A percentile compares a stretch with the other conserved stretches of the same genome.
Evolutionary conservation across 2,329 filamentous ascomycete genomes (phyloP).

Genomic region (Lojkania enalia): DNA sequence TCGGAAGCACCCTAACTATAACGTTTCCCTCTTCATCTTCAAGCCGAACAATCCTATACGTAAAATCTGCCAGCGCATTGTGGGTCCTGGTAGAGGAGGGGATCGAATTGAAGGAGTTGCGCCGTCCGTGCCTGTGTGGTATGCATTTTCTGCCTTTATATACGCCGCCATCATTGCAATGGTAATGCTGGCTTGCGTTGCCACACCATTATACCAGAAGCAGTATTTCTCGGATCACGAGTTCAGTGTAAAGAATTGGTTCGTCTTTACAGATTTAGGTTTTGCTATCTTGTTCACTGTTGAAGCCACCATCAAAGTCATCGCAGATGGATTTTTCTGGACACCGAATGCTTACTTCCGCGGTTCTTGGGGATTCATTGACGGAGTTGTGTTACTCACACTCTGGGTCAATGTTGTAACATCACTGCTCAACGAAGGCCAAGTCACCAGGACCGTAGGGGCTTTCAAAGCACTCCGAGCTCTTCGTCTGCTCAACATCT

Average conservation of each 20-base stretch:
- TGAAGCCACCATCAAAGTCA: slow-evolving; percentile 87
- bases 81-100: slow-evolving; percentile 84
- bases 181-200: slow-evolving; percentile 94
- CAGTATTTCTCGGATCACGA: slow-evolving; percentile 70
- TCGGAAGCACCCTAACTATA: slow-evolving; percentile 83
- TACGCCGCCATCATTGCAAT: slow-evolving; percentile 94
- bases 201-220: slow-evolving; percentile 91
- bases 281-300: slow-evolving; percentile 86
- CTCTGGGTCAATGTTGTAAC: slow-evolving; percentile 94
- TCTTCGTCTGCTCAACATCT: slow-evolving; percentile 88
- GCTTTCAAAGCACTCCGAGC: slow-evolving; percentile 97
- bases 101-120: slow-evolving; percentile 88
- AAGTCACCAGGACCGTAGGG: slow-evolving; percentile 85
- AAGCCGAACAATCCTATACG: slow-evolving; percentile 75
- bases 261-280: slow-evolving; percentile 88
- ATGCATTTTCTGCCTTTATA: slow-evolving; percentile 88
- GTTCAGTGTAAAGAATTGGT: slow-evolving; percentile 78
- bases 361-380: slow-evolving; percentile 95
- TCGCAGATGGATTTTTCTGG: slow-evolving; percentile 94
- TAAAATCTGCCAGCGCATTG: slow-evolving; percentile 81
- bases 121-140: slow-evolving; percentile 89
- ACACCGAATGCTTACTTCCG: slow-evolving; percentile 97
- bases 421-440: slow-evolving; percentile 77
- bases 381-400: slow-evolving; percentile 86
- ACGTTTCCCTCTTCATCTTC: slow-evolving; percentile 89